Conservation (phyloP, 257 asterid species). For the Solanum sparsipilum region DNA sequence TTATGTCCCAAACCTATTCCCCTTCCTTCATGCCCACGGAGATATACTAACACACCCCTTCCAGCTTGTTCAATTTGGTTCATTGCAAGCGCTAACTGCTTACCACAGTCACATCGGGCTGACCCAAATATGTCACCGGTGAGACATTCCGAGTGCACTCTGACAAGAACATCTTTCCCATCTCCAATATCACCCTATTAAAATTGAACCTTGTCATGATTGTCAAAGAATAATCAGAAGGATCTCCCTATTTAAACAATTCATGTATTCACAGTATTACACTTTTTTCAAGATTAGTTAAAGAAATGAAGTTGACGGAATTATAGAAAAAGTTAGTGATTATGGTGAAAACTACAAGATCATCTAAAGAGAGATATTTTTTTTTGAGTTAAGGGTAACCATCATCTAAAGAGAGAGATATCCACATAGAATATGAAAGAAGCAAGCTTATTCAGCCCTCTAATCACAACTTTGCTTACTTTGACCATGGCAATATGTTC, state of each 20-base stretch:
- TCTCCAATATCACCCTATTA: slow-evolving; percentile 87
- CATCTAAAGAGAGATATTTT: not conserved
- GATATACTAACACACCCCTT: slow-evolving; percentile 73
- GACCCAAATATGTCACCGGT: slow-evolving; percentile 98
- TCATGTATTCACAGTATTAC: not conserved
- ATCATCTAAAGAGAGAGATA: not conserved
- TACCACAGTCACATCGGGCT: slow-evolving; percentile 93
- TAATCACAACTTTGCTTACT: slow-evolving; percentile 28
- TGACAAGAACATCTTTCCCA: slow-evolving; percentile 73
- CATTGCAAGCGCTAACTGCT: slow-evolving; percentile 86
- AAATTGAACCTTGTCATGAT: not conserved
- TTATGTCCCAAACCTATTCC: slow-evolving; percentile 98
- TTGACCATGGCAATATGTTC: slow-evolving; percentile 98
- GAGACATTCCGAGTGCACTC: slow-evolving; percentile 96
- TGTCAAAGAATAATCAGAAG: not conserved
- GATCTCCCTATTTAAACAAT: not conserved
- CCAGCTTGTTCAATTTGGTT: slow-evolving; percentile 90
- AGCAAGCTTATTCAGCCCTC: not conserved
- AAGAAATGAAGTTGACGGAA: not conserved
- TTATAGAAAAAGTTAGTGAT: not conserved
- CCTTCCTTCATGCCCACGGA: slow-evolving; percentile 96
- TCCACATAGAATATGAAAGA: not conserved
- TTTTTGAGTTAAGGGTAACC: not conserved
- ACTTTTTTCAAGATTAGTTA: not conserved
- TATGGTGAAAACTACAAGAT: not conserved